These are phyloP conservation scores for Pythium rhizo-oryzae DNA, from an alignment of 352 stramenopile species.

Conservation along the genomic window DNA sequence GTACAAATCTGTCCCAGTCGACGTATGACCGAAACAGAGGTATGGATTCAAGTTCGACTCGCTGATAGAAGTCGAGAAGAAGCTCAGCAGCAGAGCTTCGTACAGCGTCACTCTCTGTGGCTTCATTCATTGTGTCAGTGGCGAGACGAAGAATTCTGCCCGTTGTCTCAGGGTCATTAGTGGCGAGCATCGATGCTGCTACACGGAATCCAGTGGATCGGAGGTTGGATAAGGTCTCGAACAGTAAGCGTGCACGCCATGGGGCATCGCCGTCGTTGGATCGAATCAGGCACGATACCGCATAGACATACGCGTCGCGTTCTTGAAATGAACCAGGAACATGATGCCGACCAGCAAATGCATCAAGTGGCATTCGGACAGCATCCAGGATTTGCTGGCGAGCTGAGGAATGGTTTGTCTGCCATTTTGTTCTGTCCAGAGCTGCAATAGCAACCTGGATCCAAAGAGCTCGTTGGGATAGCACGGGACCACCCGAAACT, in stretches of 20 bases:
- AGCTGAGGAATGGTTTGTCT: neutral
- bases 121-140: conserved; percentile 50
- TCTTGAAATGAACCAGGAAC: conserved; percentile 57
- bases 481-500: neutral
- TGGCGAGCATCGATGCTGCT: neutral
- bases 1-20: conserved; percentile 5
- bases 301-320: conserved; percentile 41
- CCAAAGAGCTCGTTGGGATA: conserved; percentile 16
- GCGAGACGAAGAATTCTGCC: conserved; percentile 44
- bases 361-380: conserved; percentile 47
- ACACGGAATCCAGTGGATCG: conserved; percentile 47
- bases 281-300: conserved; percentile 42
- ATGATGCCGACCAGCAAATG: conserved; percentile 52
- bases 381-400: conserved; percentile 17
- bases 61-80: conserved; percentile 7
- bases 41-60: neutral
- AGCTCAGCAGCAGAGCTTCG: conserved; percentile 34
- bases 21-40: neutral
- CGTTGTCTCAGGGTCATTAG: neutral
- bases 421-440: neutral
- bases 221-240: conserved; percentile 52
- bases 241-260: conserved; percentile 62
- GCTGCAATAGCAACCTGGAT: neutral
- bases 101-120: conserved; percentile 55
- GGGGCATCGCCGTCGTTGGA: conserved; percentile 29